These are phyloP conservation scores for Paramecium primaurelia DNA, from an alignment of 73 alveolate species.

Conservation along the genomic window DNA sequence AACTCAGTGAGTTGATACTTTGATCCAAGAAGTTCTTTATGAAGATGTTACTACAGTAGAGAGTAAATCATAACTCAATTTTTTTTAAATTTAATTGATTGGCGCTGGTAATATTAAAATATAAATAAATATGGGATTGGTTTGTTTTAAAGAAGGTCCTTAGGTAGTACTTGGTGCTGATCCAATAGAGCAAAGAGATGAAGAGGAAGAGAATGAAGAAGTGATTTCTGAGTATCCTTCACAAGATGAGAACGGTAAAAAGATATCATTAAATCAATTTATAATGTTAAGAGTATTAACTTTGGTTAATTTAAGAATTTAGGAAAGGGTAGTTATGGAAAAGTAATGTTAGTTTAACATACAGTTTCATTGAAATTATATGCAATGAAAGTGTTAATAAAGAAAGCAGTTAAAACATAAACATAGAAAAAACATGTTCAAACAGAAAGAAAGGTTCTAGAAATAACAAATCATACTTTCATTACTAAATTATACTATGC, in stretches of 20 bases:
- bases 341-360: conserved; percentile 68
- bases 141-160: not conserved
- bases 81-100: conserved; percentile 9
- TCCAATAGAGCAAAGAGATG: not conserved
- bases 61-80: not conserved
- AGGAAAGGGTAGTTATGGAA: conserved; percentile 80
- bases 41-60: not conserved
- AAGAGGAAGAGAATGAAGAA: not conserved
- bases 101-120: not conserved
- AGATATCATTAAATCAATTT: not conserved
- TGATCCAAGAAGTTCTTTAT: not conserved
- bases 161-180: not conserved
- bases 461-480: conserved; percentile 71
- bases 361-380: conserved; percentile 59
- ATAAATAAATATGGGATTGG: not conserved
- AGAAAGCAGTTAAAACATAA: conserved; percentile 55
- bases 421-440: conserved; percentile 60
- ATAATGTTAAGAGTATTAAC: not conserved
- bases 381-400: conserved; percentile 75
- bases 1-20: not conserved
- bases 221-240: not conserved
- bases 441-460: conserved; percentile 89
- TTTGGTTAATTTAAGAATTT: conserved; percentile 4
- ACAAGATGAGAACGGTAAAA: not conserved
- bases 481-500: conserved; percentile 89